Conservation (phyloP, 805 yeast genomes). For the Ogataea corticis region DNA sequence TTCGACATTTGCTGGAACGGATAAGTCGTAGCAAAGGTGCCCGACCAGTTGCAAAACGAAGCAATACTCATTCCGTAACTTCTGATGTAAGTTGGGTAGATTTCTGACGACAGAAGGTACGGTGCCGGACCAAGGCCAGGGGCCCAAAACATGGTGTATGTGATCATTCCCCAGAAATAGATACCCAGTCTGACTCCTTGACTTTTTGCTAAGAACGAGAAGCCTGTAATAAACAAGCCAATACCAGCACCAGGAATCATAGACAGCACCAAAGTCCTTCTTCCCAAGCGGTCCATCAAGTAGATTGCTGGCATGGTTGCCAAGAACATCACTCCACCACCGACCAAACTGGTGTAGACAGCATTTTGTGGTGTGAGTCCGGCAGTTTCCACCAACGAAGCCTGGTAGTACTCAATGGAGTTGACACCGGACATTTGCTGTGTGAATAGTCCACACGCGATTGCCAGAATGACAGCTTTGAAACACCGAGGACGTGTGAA, state of each 20-base stretch:
- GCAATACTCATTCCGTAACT: conserved; percentile 65
- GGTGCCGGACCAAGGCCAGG: conserved; percentile 50
- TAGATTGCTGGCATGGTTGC: conserved; percentile 62
- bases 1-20: conserved; percentile 61
- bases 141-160: conserved; percentile 47
- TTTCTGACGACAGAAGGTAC: conserved; percentile 68
- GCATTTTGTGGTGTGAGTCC: conserved; percentile 52
- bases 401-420: conserved; percentile 62
- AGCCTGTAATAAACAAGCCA: conserved; percentile 59
- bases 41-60: conserved; percentile 55
- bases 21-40: conserved; percentile 69
- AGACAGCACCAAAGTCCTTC: conserved; percentile 52
- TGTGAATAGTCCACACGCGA: conserved; percentile 52
- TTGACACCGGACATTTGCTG: conserved; percentile 69
- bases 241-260: conserved; percentile 49
- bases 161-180: conserved; percentile 57
- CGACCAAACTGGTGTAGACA: conserved; percentile 66
- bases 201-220: conserved; percentile 47
- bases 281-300: conserved; percentile 61
- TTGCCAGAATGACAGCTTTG: conserved; percentile 49
- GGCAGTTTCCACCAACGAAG: conserved; percentile 51
- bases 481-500: conserved; percentile 48
- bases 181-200: conserved; percentile 50
- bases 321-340: conserved; percentile 60
- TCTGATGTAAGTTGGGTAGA: conserved; percentile 59